Base-by-base conservation (phyloP, 2,329 filamentous ascomycete species). In the Fusarium sp. region DNA sequence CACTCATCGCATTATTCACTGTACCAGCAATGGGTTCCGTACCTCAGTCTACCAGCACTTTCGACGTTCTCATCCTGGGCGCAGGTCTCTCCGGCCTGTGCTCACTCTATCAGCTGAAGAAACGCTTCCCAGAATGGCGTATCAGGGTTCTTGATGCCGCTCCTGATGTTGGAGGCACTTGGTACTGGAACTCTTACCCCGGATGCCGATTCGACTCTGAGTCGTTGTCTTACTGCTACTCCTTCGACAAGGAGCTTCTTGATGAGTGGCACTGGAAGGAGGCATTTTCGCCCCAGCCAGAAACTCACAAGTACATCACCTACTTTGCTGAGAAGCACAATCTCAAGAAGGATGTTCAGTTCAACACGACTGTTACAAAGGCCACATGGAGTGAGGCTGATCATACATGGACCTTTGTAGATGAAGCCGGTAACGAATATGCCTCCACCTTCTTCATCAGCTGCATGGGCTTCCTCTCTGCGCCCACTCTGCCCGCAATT, bases 271-370 rank as follows among this genome's bases (percentile, higher is more conserved):
- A 73, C 16, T 73, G 71, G 71, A 73, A 73, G 2, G 71, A 73
- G 5, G 49, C 71, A 87, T 93, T 81, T 48, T 74, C 80, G 0
- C 71, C 79, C 0, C 80, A 82, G 25, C 66, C 78, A 7, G 83
- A 86, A 54, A 75, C 85, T 2, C 78, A 80, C 25, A 74, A 65
- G 23, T 86, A 86, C 66, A 85, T 86, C 61, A 76, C 81, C 25
- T 80, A 82, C 59, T 80, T 85, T 19, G 83, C 83, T 31, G 77
- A 81, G 33, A 81, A 82, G 27, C 77, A 83, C 31, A 75, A 82
- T 19, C 70, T 85, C 21, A 83, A 80, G 55, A 83, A 81, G 19
- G 77, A 84, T 48, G 80, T 80, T 4, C 46, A 74, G 10, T 35
- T 73, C 10, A 67, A 71, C 75, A 39, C 70, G 0, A 62, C 25